A percentile compares a stretch with the other conserved stretches of the same genome.
Evolutionary conservation across 2,329 filamentous ascomycete genomes (phyloP).

Genomic region (Coniochaeta hoffmannii): DNA sequence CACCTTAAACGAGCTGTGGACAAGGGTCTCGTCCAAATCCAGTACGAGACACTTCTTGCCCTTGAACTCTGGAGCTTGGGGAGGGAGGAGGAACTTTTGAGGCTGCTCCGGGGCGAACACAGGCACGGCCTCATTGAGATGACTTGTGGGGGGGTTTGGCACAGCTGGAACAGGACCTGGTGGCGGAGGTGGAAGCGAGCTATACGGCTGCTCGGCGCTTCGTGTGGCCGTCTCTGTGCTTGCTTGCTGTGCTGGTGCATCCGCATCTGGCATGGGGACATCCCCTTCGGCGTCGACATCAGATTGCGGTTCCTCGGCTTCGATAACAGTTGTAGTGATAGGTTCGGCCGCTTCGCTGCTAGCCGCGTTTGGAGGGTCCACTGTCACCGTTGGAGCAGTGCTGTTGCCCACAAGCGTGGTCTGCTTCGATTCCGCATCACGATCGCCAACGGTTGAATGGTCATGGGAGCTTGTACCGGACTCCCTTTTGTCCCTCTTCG

Average conservation of each 20-base stretch:
- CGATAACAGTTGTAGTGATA: neutral
- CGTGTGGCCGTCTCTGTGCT: conserved; percentile 28
- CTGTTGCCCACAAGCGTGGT: conserved; percentile 23
- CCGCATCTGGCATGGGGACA: conserved; percentile 59
- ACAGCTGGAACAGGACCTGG: conserved; percentile 33
- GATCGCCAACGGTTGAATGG: conserved; percentile 32
- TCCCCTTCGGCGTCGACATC: conserved; percentile 49
- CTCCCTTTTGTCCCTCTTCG: conserved; percentile 33
- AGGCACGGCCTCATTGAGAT: conserved; percentile 31
- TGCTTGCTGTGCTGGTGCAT: conserved; percentile 41
- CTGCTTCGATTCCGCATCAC: conserved; percentile 40
- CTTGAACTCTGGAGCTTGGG: conserved; percentile 69
- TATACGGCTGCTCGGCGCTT: conserved; percentile 25
- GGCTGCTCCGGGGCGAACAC: conserved; percentile 38
- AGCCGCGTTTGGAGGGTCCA: conserved; percentile 28
- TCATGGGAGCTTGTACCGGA: conserved; percentile 41
- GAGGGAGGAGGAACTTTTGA: conserved; percentile 71
- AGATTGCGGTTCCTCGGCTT: conserved; percentile 15
- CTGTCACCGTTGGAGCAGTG: conserved; percentile 30
- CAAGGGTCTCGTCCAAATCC: conserved; percentile 91
- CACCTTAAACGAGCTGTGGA: conserved; percentile 99
- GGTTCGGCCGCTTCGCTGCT: conserved; percentile 9
- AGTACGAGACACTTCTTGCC: conserved; percentile 92
- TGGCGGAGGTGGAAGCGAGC: conserved; percentile 39
- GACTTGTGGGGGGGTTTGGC: conserved; percentile 22